These are phyloP conservation scores for Sordariomycetes sp. DNA, from an alignment of 2,329 filamentous ascomycete genomes.

Conservation along the genomic window DNA sequence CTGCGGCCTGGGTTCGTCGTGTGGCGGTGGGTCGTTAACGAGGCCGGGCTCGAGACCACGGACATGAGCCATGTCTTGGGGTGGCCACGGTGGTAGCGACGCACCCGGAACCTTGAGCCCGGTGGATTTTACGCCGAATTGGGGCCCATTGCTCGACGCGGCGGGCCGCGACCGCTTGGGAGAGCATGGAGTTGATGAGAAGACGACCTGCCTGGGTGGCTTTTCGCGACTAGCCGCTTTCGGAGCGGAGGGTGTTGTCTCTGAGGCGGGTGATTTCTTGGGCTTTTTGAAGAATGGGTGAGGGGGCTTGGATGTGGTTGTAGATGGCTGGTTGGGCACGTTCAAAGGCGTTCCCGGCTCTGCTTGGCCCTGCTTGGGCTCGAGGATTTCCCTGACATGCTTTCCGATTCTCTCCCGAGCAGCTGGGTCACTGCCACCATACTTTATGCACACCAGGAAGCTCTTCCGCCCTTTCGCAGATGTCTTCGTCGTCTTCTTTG, in stretches of 20 bases:
- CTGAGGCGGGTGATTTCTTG: slow-evolving; percentile 12
- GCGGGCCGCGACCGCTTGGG: slow-evolving; percentile 27
- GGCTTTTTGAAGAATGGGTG: slow-evolving; percentile 33
- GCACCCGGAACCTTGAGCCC: slow-evolving; percentile 55
- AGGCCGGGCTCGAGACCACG: slow-evolving; percentile 27
- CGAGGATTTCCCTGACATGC: slow-evolving; percentile 50
- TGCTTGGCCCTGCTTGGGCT: background rate
- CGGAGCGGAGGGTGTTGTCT: background rate
- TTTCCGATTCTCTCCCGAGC: slow-evolving; percentile 37
- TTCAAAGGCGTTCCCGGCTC: background rate
- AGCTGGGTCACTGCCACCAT: slow-evolving; percentile 35
- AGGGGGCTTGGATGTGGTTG: slow-evolving; percentile 18
- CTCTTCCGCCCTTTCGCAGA: slow-evolving; percentile 14
- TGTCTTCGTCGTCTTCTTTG: background rate
- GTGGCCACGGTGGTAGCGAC: slow-evolving; percentile 61
- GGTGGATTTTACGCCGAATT: slow-evolving; percentile 31
- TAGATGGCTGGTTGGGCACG: slow-evolving; percentile 23
- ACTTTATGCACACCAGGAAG: slow-evolving; percentile 45
- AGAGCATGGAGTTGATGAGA: slow-evolving; percentile 43
- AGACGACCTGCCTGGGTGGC: slow-evolving; percentile 27
- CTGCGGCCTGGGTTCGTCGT: background rate
- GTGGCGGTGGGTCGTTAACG: background rate
- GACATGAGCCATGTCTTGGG: slow-evolving; percentile 52
- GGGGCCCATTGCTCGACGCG: slow-evolving; percentile 20
- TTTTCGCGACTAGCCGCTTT: slow-evolving; percentile 5